Base-by-base conservation (phyloP, 2,329 filamentous ascomycete genomes). In the Monosporascus ibericus region DNA sequence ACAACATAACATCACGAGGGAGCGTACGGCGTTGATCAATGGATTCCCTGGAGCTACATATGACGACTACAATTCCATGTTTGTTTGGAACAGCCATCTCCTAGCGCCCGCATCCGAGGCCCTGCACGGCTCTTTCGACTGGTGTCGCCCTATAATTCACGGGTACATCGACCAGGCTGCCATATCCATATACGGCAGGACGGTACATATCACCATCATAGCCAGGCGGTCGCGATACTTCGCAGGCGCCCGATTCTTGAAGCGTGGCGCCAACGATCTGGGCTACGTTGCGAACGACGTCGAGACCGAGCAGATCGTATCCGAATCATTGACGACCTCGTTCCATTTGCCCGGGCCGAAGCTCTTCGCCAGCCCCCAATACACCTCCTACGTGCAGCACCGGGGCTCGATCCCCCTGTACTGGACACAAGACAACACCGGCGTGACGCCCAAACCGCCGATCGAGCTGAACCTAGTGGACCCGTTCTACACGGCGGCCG, bases 231-330 rank as follows among this genome's bases (percentile, higher is more conserved):
- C 94, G 17, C 83, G 94, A 8, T 90, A 90, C 69, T 99, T 97
- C 69, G 94, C 94, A 3, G 94, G 94, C 27, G 94, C 94, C 38
- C 81, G 94, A 3, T 99, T 96, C 60, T 72, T 99, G 50, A 99
- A 99, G 70, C 85, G 94, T 53, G 94, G 94, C 34, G 88, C 91
- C 47, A 99, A 99, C 64, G 94, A 99, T 68, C 69, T 92, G 52
- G 92, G 94, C 15, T 95, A 95, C 67, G 94, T 99, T 51, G 95
- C 94, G 49, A 99, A 99, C 65, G 95, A 99, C 70, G 94, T 99
- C 24, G 95, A 99, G 71, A 97, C 94, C 1, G 94, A 99, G 70
- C 94, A 99, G 68, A 96, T 99, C 55, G 92, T 99, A 5, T 94
- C 92, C 0, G 94, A 99, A 66, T 90, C 91, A 62, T 76, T 92